Base-by-base conservation (phyloP, 495 filamentous ascomycete genomes). In the Pyrenula aspistea region DNA sequence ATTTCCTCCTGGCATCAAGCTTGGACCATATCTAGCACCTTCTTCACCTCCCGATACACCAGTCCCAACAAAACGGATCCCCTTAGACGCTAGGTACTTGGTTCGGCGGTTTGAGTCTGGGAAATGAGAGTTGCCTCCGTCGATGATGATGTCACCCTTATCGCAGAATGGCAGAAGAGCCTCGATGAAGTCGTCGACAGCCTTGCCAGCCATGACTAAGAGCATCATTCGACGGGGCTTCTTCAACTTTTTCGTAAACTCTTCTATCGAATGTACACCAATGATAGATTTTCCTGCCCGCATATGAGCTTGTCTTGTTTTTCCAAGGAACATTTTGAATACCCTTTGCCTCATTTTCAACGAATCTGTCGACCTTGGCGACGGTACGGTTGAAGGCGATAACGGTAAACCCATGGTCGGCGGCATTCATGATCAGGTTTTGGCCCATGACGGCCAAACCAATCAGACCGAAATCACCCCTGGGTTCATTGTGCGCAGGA, bases 41-140 rank as follows among this genome's bases (percentile, higher is more conserved):
- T 98, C 93, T 81, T 98, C 93, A 79, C 93, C 93, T 74, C 93
- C 93, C 57, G 93, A 98, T 58, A 98, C 93, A 84, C 93, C 93
- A 67, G 87, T 86, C 66, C 93, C 93, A 70, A 98, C 92, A 72
- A 95, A 98, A 65, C 87, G 86, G 73, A 98, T 89, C 60, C 88
- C 85, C 84, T 98, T 98, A 66, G 68, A 67, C 22, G 74, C 69
- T 53, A 98, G 81, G 73, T 94, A 91, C 70, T 86, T 77, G 65
- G 88, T 88, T 66, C 93, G 88, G 75, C 93, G 90, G 83, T 95
- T 98, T 79, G 86, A 89, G 77, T 98, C 93, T 67, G 93, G 93
- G 84, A 86, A 98, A 77, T 98, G 93, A 53, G 94, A 97, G 84
- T 98, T 98, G 62, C 93, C 93, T 72, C 93, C 93, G 67, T 98